phyloP scores from a whole-genome alignment of 768 basidiomycete genomes.

The Tubosaeta brunneosetosa region DNA sequence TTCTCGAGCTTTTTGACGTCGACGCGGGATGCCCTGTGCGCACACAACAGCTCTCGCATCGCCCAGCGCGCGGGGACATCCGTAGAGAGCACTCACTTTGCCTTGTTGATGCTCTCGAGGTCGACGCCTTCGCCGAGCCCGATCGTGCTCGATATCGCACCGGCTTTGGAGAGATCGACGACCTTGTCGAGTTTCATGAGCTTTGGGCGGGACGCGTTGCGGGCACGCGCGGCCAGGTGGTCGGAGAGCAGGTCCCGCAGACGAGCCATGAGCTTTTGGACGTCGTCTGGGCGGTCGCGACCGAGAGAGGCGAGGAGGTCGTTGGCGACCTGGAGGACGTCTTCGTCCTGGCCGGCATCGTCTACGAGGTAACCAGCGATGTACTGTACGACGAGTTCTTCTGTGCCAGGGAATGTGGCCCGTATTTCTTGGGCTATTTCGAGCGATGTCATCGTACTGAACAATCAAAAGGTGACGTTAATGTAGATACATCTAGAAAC shows the following conservation, averaged over 20 bases:
- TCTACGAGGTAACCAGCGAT: slow-evolving; percentile 85
- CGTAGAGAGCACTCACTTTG: slow-evolving; percentile 56
- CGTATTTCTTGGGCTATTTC: slow-evolving; percentile 81
- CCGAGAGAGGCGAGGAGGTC: slow-evolving; percentile 75
- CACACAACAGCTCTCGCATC: slow-evolving; percentile 6
- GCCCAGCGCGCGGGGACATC: neutral
- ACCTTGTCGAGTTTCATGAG: slow-evolving; percentile 78
- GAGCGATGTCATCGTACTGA: slow-evolving; percentile 52
- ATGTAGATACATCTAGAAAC: slow-evolving; percentile 21
- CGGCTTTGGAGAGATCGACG: slow-evolving; percentile 81
- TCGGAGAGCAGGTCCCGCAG: slow-evolving; percentile 63
- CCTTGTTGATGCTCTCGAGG: slow-evolving; percentile 89
- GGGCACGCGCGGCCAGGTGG: slow-evolving; percentile 53
- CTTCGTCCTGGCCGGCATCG: slow-evolving; percentile 85
- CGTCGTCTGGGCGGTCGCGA: slow-evolving; percentile 49
- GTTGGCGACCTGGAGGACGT: slow-evolving; percentile 72
- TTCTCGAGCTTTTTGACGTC: slow-evolving; percentile 96
- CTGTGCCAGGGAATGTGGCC: slow-evolving; percentile 63
- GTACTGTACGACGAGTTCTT: slow-evolving; percentile 83
- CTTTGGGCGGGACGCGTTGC: slow-evolving; percentile 58
- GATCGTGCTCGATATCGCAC: slow-evolving; percentile 73
- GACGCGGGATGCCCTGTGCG: slow-evolving; percentile 70
- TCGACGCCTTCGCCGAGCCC: slow-evolving; percentile 80
- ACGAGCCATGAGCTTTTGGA: slow-evolving; percentile 63
- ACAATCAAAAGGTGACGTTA: slow-evolving; percentile 2